These are phyloP conservation scores for Austroboletus eburneus DNA, from an alignment of 768 basidiomycete genomes.

Conservation along the genomic window DNA sequence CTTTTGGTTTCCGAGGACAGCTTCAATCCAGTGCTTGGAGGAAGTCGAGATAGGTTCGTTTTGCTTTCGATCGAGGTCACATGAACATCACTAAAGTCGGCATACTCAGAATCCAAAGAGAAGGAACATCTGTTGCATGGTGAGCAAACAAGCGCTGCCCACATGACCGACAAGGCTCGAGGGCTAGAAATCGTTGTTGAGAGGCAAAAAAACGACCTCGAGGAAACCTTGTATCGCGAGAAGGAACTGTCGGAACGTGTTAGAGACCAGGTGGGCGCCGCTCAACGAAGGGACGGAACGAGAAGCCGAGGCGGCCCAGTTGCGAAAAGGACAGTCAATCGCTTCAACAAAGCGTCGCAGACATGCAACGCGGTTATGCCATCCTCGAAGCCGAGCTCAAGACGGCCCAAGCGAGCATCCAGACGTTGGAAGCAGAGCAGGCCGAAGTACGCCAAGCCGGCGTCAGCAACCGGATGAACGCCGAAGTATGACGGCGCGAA, in stretches of 20 bases:
- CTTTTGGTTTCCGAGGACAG: conserved; percentile 68
- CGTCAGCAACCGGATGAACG: conserved; percentile 52
- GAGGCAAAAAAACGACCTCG: conserved; percentile 40
- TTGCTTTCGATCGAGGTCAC: background rate
- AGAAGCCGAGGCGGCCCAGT: conserved; percentile 42
- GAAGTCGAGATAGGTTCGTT: conserved; percentile 59
- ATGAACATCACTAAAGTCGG: background rate
- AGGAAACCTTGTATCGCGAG: conserved; percentile 38
- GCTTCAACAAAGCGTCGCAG: conserved; percentile 47
- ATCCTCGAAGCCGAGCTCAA: conserved; percentile 63
- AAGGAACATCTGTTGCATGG: conserved; percentile 39
- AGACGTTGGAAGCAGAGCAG: conserved; percentile 62
- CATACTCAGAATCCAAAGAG: conserved; percentile 39
- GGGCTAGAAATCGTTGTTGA: conserved; percentile 39
- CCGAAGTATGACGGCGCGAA: conserved; percentile 42
- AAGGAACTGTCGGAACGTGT: conserved; percentile 42
- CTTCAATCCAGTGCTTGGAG: conserved; percentile 56
- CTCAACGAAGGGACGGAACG: conserved; percentile 53
- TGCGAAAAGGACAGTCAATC: conserved; percentile 52
- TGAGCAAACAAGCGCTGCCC: conserved; percentile 39
- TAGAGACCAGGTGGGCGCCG: conserved; percentile 33
- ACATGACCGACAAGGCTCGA: conserved; percentile 40
- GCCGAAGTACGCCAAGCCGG: conserved; percentile 51
- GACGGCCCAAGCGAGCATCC: conserved; percentile 46
- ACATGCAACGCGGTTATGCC: conserved; percentile 58